A percentile compares a stretch with the other conserved stretches of the same genome.
Conservation (phyloP, 2,329 filamentous ascomycete genomes). For the Apiospora malaysiana region DNA sequence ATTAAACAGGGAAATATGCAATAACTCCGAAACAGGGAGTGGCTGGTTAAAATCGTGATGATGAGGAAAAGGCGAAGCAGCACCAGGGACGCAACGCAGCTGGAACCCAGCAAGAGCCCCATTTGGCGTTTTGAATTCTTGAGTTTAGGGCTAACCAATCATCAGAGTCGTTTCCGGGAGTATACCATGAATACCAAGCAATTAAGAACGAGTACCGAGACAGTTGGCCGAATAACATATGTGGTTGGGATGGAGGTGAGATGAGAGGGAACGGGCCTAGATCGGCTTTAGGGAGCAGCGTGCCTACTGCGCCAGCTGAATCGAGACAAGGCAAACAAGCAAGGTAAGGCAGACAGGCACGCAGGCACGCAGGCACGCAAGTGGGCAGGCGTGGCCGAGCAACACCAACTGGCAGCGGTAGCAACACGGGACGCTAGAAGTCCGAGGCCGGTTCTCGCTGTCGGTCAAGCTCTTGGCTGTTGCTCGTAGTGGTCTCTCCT, state of each 20-base stretch:
- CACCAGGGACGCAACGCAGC: neutral
- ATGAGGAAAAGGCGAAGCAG: neutral
- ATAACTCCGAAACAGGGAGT: slow-evolving; percentile 1
- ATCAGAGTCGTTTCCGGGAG: neutral
- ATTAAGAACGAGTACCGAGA: neutral
- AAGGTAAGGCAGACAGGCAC: neutral
- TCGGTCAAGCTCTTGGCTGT: neutral
- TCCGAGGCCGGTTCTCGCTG: slow-evolving; percentile 8
- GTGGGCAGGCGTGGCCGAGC: neutral
- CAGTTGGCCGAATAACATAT: neutral
- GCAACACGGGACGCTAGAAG: neutral
- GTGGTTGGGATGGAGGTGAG: neutral
- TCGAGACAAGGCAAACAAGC: neutral
- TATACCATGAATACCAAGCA: neutral
- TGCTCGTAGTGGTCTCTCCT: too few species aligned
- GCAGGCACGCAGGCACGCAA: too few species aligned
- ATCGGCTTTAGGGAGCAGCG: neutral
- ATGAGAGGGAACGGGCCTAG: neutral
- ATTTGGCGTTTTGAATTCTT: neutral
- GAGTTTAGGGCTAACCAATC: neutral
- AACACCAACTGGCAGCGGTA: too few species aligned
- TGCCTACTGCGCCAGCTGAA: neutral
- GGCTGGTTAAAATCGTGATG: neutral
- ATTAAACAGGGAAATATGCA: neutral
- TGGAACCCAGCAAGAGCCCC: neutral